Evolutionary conservation across 768 basidiomycete genomes (phyloP).

Genomic region (Boletus vinaceobasis): DNA sequence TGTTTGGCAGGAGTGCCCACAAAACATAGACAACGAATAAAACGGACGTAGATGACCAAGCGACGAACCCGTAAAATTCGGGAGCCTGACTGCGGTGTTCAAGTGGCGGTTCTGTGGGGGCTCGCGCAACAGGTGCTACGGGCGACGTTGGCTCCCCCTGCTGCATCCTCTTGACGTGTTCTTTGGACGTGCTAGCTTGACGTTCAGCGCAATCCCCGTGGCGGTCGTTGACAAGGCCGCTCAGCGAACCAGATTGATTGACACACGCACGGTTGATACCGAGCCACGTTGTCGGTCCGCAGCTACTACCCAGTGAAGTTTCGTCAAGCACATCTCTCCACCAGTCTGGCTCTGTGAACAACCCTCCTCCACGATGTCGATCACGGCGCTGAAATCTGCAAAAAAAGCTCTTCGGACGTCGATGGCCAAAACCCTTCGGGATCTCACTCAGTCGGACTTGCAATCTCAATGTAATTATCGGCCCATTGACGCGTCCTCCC

Average conservation of each 20-base stretch:
- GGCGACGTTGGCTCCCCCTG: constrained; percentile 40
- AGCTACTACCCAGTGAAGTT: neutral
- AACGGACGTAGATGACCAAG: constrained; percentile 74
- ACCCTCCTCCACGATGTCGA: constrained; percentile 21
- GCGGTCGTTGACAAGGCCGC: constrained; percentile 2
- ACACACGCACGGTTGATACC: neutral
- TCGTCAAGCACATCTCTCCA: neutral
- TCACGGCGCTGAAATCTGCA: constrained; percentile 24
- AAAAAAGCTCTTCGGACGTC: constrained; percentile 61
- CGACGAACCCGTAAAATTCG: constrained; percentile 90
- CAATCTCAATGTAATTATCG: constrained; percentile 55
- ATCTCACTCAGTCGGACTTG: constrained; percentile 42
- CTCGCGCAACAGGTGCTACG: constrained; percentile 41
- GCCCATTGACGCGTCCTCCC: neutral
- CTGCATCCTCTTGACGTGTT: constrained; percentile 6
- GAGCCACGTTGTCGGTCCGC: constrained; percentile 13
- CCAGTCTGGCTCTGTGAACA: neutral
- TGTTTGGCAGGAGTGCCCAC: constrained; percentile 80
- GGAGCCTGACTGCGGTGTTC: constrained; percentile 64
- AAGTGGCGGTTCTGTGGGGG: constrained; percentile 36
- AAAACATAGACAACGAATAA: constrained; percentile 67
- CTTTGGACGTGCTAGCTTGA: neutral
- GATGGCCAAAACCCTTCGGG: constrained; percentile 42
- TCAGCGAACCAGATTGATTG: neutral
- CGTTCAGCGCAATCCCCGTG: constrained; percentile 24